Evolutionary conservation across 331 rosid genomes (phyloP), one percentile per base, ranked within the genome.

Genomic region (Malus hybrid): DNA sequence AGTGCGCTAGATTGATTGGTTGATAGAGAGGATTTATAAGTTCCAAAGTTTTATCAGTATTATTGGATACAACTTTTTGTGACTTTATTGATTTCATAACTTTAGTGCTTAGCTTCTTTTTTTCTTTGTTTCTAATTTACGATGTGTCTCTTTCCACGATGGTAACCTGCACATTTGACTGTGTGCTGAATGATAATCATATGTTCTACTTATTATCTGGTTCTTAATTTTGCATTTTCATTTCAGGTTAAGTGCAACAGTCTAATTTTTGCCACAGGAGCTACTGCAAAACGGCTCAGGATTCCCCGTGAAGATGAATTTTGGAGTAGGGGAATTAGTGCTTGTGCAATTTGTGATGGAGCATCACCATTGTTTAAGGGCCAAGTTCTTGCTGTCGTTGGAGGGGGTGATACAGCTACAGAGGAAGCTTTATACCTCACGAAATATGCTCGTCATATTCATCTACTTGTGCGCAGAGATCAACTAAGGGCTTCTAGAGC

Each of bases 271-370:
- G 98, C 98, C 30, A 93, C 97, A 10, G 98, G 98, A 78, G 98
- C 98, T 18, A 89, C 97, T 50, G 97, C 98, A 72, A 86, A 80
- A 82, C 86, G 94, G 79, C 97, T 93, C 55, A 72, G 88, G 80
- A 80, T 93, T 76, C 98, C 98, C 58, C 92, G 90, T 64, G 98
- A 93, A 86, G 94, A 91, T 65, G 98, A 93, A 77, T 93, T 93
- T 86, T 93, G 98, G 98, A 93, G 98, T 80, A 86, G 97, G 82
- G 98, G 97, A 86, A 87, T 93, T 71, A 93, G 97, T 85, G 97
- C 97, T 58, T 94, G 97, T 83, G 99, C 99, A 26, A 92, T 92
- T 84, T 94, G 97, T 83, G 99, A 94, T 82, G 99, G 99, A 58
- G 97, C 99, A 62, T 94, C 99, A 15, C 99, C 99, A 42, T 84